Conservation (phyloP, 2,329 filamentous ascomycete genomes). For the Colletotrichum siamense region DNA sequence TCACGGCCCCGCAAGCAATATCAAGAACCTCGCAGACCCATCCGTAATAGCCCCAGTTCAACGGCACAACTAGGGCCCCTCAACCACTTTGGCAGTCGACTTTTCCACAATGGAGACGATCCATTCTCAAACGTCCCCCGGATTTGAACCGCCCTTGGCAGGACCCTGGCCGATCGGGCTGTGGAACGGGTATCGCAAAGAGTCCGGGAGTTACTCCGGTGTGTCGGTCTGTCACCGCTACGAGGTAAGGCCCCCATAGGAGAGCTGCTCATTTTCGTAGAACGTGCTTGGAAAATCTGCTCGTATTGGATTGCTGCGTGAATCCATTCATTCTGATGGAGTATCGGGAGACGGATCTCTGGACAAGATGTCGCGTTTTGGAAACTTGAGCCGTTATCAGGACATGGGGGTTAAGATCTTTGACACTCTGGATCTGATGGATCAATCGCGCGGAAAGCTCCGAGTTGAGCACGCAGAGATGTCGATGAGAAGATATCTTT, state of each 20-base stretch:
- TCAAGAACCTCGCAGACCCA: neutral
- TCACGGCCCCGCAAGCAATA: neutral
- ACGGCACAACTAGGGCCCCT: neutral
- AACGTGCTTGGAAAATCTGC: neutral
- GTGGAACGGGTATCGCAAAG: neutral
- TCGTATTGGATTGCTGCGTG: neutral
- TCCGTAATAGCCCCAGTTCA: neutral
- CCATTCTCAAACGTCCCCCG: neutral
- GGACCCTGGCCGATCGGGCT: neutral
- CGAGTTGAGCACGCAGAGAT: neutral
- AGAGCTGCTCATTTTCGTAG: neutral
- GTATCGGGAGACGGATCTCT: neutral
- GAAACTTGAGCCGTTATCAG: neutral
- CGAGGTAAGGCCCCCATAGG: neutral
- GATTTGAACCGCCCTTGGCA: constrained; percentile 1
- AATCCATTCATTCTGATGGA: neutral
- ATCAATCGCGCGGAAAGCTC: neutral
- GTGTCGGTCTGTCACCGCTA: constrained; percentile 2
- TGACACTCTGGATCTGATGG: neutral
- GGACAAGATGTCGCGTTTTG: neutral
- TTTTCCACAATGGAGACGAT: neutral
- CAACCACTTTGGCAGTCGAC: neutral
- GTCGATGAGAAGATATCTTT: neutral
- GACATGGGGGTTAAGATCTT: neutral
- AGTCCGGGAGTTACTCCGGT: neutral